Evolutionary conservation across 148 eudicot species (phyloP).

Genomic region (Hydrangea macrophylla): DNA sequence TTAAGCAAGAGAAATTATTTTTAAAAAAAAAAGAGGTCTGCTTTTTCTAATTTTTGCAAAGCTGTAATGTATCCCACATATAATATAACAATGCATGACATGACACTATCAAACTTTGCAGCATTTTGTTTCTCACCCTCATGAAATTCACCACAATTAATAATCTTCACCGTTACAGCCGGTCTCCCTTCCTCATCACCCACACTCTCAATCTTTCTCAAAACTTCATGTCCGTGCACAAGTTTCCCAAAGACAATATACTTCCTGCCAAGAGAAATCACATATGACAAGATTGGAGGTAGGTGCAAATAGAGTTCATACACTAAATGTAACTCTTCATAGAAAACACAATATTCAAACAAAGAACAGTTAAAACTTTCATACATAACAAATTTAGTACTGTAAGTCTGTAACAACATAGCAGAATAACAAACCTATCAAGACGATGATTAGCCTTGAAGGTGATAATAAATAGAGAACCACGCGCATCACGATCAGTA

Average conservation of each 20-base stretch:
- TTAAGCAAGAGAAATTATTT: neutral
- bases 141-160: conserved; percentile 67
- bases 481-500: conserved; percentile 74
- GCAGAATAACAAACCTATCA: conserved; percentile 59
- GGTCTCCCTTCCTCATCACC: conserved; percentile 87
- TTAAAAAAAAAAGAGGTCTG: too few species aligned
- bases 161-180: conserved; percentile 69
- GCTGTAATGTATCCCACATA: too few species aligned
- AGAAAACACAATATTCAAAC: neutral
- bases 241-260: conserved; percentile 83
- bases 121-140: conserved; percentile 41
- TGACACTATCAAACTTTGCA: neutral
- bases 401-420: conserved; percentile 1
- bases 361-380: neutral
- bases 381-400: neutral
- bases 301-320: neutral
- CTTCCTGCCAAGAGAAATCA: conserved; percentile 48
- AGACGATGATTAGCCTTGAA: conserved; percentile 66
- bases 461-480: conserved; percentile 71
- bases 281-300: neutral
- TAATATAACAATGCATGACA: neutral
- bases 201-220: conserved; percentile 78
- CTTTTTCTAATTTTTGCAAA: too few species aligned
- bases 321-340: neutral
- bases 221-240: conserved; percentile 63